Evolutionary conservation across 73 alveolate species (phyloP).

Genomic region (Tetrahymena borealis): DNA sequence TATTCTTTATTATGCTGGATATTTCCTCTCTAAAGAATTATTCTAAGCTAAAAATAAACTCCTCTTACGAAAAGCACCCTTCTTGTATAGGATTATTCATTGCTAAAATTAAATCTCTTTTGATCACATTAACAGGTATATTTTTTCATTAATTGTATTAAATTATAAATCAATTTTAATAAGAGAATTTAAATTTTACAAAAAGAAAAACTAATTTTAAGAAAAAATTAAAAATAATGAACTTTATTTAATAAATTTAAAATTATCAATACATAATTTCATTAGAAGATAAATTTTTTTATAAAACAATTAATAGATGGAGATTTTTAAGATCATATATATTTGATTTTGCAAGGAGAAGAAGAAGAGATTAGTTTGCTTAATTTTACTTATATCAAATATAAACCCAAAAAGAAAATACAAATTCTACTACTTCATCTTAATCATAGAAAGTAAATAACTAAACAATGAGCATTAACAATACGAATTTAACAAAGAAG

Average conservation of each 20-base stretch:
- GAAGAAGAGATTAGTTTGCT: neutral
- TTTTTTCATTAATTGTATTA: too few species aligned
- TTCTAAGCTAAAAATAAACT: neutral
- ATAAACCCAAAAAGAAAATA: neutral
- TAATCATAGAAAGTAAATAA: too few species aligned
- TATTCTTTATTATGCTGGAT: neutral
- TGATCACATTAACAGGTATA: neutral
- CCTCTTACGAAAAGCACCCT: neutral
- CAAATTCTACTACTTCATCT: neutral
- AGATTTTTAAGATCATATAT: neutral
- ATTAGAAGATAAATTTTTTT: too few species aligned
- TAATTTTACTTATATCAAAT: neutral
- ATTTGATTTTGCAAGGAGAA: neutral
- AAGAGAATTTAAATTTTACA: too few species aligned
- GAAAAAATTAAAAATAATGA: too few species aligned
- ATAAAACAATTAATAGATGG: neutral
- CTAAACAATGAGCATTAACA: too few species aligned
- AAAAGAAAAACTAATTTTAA: too few species aligned
- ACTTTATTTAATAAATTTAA: too few species aligned
- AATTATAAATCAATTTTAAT: too few species aligned
- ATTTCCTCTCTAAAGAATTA: neutral
- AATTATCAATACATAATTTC: too few species aligned
- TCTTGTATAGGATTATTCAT: neutral
- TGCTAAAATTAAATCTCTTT: neutral
- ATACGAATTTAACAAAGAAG: too few species aligned